Base-by-base conservation (phyloP, 169 alveolate genomes). In the Theileria equi region DNA sequence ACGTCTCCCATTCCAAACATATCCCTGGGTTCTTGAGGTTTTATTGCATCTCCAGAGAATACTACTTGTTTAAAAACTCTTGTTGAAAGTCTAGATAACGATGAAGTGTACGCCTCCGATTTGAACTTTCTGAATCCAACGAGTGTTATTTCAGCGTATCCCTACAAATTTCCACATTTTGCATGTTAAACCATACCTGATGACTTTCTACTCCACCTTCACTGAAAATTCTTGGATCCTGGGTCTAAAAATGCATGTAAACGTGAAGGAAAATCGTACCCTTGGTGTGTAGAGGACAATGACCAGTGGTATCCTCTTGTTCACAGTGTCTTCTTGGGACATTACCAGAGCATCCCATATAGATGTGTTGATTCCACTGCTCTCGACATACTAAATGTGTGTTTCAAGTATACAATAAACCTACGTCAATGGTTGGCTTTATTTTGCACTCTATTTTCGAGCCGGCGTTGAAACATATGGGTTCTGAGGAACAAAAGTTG, bases 1-100 rank as follows among this genome's bases (percentile, higher is more conserved):
- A 49, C 72, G 40, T 72, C 76, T 16, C 84, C 84, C 84, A 74
- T 74, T 54, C 84, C 84, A 35, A 53, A 74, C 84, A 74, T 74
- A 29, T 74, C 84, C 21, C 66, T 26, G 3, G 81, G 80, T 38
- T 74, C 84, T 49, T 74, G 84, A 2, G 84, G 84, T 3, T 52
- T 25, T 2, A 43, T 11, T 52, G 32, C 41, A 10, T 59, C 80
- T 16, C 52, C 50, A 13, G 79, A 63, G 73, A 74, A 74, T 48
- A 62, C 34, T 23, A 74, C 73, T 66, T 74, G 79, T 54, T 43
- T 52, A 26, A 25, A 47, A 2, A 45, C 31, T 21, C 66, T 66
- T 28, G 55, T 23, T 5, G 54, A 21, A 19, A 74, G 17, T 3
- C 49, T 38, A 25, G 71, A 43, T n/a, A n/a, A n/a, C n/a, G n/a